These are phyloP conservation scores for Phytophthora vignae DNA, from an alignment of 352 stramenopile genomes.

Conservation along the genomic window DNA sequence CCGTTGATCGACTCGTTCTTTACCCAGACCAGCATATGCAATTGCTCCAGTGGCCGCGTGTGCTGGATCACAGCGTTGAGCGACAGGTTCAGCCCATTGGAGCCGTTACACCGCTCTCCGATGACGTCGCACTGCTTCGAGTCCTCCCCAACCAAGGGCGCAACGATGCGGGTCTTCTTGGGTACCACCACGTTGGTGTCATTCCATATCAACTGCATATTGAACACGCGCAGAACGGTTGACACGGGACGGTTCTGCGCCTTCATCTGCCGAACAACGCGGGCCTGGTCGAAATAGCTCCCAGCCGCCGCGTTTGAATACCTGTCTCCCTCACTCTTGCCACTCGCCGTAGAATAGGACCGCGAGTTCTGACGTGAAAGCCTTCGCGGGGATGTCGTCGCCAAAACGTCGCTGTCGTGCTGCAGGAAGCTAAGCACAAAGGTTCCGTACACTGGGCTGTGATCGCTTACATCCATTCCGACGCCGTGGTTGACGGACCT, in stretches of 20 bases:
- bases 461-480: slow-evolving; percentile 86
- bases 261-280: slow-evolving; percentile 72
- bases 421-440: slow-evolving; percentile 80
- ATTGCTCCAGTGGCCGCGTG: slow-evolving; percentile 67
- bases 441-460: slow-evolving; percentile 81
- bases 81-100: slow-evolving; percentile 64
- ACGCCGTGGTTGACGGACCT: slow-evolving; percentile 82
- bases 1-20: slow-evolving; percentile 81
- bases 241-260: slow-evolving; percentile 63
- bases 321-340: slow-evolving; percentile 32
- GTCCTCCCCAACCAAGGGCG: slow-evolving; percentile 80
- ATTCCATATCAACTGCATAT: slow-evolving; percentile 80
- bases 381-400: slow-evolving; percentile 27
- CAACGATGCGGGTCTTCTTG: slow-evolving; percentile 80
- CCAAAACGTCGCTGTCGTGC: slow-evolving; percentile 32
- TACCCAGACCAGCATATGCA: slow-evolving; percentile 89
- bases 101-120: slow-evolving; percentile 64
- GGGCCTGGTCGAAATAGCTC: slow-evolving; percentile 84
- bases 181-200: slow-evolving; percentile 71
- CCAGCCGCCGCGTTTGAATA: slow-evolving; percentile 45
- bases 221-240: slow-evolving; percentile 76
- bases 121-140: slow-evolving; percentile 83
- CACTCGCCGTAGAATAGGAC: slow-evolving; percentile 55
- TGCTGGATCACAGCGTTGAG: slow-evolving; percentile 84
- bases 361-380: slow-evolving; percentile 49